Evolutionary conservation across 768 basidiomycete species (phyloP), one percentile per base, ranked within the genome.

Genomic region (Fomitopsis pulvina): DNA sequence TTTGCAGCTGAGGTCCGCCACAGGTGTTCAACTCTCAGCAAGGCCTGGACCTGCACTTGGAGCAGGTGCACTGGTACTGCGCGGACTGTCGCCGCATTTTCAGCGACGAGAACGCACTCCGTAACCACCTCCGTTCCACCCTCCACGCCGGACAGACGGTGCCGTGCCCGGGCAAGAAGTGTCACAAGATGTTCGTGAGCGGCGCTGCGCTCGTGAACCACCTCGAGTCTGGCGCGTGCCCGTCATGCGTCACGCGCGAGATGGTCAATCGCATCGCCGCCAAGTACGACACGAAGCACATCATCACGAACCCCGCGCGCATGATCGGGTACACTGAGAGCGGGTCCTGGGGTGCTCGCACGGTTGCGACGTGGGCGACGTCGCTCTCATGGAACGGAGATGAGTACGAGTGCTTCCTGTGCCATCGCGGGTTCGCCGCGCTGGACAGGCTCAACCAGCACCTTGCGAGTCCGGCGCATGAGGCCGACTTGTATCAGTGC

Each of bases 341-440:
- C 25, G 25, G 22, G 9, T 4, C 24, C 8, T 11, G 18, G 27
- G 8, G 25, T 24, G 43, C 29, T 3, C 8, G 11, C 21, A 72
- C 74, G 10, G 60, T 52, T 57, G 71, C 72, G 41, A 75, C 73
- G 9, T 56, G 58, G 2, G n/a, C n/a, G n/a, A n/a, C n/a, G n/a
- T n/a, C n/a, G n/a, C 62, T 53, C 24, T 67, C 76, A 7, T 76
- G 68, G 69, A 77, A 76, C 51, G 70, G 70, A 0, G 4, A 0
- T 3, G 66, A 54, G 3, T 87, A 71, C 60, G 83, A 87, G 63
- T 87, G 85, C 63, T 78, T 78, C 59, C 64, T 87, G 24, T 87
- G 85, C 61, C 72, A 79, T 60, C 51, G 47, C 21, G 55, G 43
- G 10, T 81, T 73, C 56, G 26, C 56, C 43, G 57, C 67, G 0